Evolutionary conservation across 2,329 filamentous ascomycete genomes (phyloP).

Genomic region (Colletotrichum noveboracense): DNA sequence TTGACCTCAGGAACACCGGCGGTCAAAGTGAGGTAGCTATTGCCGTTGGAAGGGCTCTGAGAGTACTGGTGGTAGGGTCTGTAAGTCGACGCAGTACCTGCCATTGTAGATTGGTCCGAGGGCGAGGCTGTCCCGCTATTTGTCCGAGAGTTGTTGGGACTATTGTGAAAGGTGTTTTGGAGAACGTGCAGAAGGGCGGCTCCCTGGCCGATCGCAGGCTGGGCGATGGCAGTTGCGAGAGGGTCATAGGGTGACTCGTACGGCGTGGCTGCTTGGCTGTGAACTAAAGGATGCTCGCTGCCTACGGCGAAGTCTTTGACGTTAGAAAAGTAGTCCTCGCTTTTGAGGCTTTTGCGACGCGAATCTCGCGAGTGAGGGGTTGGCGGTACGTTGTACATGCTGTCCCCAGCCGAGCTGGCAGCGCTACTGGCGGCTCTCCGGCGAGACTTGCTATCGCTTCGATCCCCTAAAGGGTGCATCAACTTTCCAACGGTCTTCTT

Average conservation of each 20-base stretch:
- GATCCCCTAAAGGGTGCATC: constrained; percentile 63
- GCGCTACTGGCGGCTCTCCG: constrained; percentile 66
- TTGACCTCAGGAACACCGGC: constrained; percentile 26
- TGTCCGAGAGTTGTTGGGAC: not conserved
- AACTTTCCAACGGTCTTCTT: constrained; percentile 71
- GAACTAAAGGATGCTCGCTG: constrained; percentile 72
- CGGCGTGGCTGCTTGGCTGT: constrained; percentile 76
- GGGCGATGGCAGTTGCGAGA: constrained; percentile 36
- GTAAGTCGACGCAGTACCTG: constrained; percentile 21
- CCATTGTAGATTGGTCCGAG: constrained; percentile 14
- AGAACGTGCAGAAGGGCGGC: not conserved
- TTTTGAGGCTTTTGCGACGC: constrained; percentile 58
- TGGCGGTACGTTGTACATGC: constrained; percentile 51
- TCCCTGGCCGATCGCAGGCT: not conserved
- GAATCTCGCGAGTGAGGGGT: constrained; percentile 58
- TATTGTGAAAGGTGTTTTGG: not conserved
- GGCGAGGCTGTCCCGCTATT: constrained; percentile 15
- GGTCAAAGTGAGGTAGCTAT: constrained; percentile 49
- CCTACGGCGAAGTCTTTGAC: constrained; percentile 40
- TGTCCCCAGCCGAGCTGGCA: constrained; percentile 67
- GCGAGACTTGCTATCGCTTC: constrained; percentile 59
- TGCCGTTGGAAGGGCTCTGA: constrained; percentile 48
- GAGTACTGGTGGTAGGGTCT: constrained; percentile 43
- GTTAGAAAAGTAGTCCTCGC: constrained; percentile 59
- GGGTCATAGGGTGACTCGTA: constrained; percentile 52